Percentiles rank a stretch among this genome's conserved stretches.
These are phyloP conservation scores for Scytalidium lignicola DNA, from an alignment of 2,329 filamentous ascomycete genomes.

Conservation along the genomic window DNA sequence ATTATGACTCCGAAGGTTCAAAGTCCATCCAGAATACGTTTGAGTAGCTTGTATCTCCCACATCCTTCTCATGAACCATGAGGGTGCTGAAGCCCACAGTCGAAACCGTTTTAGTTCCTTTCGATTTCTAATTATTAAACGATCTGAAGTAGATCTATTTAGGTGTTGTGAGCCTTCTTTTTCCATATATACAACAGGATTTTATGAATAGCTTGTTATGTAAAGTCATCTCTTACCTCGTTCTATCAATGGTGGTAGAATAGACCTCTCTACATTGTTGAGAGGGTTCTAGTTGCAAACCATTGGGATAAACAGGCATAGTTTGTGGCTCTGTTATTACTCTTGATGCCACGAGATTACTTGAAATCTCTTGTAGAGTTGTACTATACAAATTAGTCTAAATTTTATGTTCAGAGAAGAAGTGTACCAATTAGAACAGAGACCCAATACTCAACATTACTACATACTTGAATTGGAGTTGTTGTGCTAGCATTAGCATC, in stretches of 20 bases:
- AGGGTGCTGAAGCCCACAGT: neutral
- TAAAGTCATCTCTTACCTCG: no score
- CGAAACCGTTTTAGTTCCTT: neutral
- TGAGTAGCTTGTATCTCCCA: neutral
- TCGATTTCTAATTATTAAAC: neutral
- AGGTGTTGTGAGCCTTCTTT: no score
- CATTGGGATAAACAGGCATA: neutral
- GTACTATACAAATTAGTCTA: neutral
- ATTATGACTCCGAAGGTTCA: neutral
- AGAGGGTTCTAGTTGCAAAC: neutral
- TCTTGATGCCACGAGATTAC: neutral
- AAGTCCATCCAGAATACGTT: neutral
- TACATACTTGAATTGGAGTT: no score
- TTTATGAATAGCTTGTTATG: no score
- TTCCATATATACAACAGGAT: no score
- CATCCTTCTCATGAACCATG: neutral
- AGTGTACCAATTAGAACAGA: no score
- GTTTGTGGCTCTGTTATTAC: neutral
- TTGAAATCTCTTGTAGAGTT: neutral
- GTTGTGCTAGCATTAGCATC: constrained; percentile 6
- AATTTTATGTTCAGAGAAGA: neutral
- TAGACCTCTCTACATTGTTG: neutral
- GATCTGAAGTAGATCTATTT: neutral
- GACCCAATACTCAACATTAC: no score
- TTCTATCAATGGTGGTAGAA: no score